Evolutionary conservation across 2,329 filamentous ascomycete species (phyloP), one percentile per base, ranked within the genome.

Genomic region (Bisporella sp.): DNA sequence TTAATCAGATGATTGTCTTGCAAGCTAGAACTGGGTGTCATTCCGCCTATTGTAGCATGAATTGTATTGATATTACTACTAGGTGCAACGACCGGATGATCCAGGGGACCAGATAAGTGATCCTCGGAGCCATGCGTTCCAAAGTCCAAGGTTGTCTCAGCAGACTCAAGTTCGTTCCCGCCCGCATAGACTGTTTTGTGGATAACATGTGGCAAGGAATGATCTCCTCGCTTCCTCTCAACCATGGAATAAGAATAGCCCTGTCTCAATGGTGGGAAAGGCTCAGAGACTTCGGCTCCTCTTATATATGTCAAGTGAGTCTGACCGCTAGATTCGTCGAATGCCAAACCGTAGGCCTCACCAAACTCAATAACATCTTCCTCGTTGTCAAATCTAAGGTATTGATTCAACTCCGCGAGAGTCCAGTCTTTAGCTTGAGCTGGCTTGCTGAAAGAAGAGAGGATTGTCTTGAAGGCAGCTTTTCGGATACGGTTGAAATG

Each of bases 351-450:
- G 51, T 82, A 78, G n/a, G 74, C 66, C 57, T 79, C 74, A 0
- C 80, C 81, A 64, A 89, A 84, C 1, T 76, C 72, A 12, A 85
- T 72, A 6, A 87, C 84, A 51, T 89, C 81, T 32, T 77, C 68
- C 50, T 84, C 75, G 0, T 77, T 80, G 54, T 89, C 87, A 56
- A 89, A 90, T 12, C 74, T 72, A n/a, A 85, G 69, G 54, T 78
- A 76, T 6, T 66, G 68, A 59, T 82, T 82, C 30, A 85, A 65
- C 5, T 73, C 73, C 0, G 69, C 64, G 0, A 79, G 73, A 1
- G 79, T 83, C 43, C 84, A 74, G 55, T 85, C 81, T 56, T 77
- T 80, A 2, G 80, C 74, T 47, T 77, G 76, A 52, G 78, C 73
- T 29, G 77, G 77, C 50, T 80, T 74, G 1, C 76, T 71, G 54